A percentile compares a stretch with the other conserved stretches of the same genome.
These are phyloP conservation scores for Ascocoryne sarcoides DNA, from an alignment of 2,329 filamentous ascomycete species.

Conservation along the genomic window DNA sequence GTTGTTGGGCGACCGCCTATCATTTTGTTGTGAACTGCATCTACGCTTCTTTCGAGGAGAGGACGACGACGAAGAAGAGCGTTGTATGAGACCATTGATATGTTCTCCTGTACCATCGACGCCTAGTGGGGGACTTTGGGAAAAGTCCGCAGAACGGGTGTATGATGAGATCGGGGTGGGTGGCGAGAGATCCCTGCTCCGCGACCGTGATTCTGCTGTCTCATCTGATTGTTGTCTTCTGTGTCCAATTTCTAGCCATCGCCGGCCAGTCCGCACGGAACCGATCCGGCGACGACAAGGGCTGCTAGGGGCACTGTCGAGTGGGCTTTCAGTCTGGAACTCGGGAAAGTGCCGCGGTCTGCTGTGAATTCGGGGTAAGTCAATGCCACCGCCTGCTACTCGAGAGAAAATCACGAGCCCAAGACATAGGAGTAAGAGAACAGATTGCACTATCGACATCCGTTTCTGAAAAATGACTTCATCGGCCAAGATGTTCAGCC, in stretches of 20 bases:
- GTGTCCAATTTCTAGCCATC: slow-evolving; percentile 14
- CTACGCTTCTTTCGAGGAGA: not conserved
- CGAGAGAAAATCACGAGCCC: slow-evolving; percentile 76
- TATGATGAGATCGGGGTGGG: slow-evolving; percentile 20
- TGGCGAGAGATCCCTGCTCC: slow-evolving; percentile 9
- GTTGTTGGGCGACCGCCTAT: too few relatives aligned
- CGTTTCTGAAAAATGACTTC: slow-evolving; percentile 82
- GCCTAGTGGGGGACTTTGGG: not conserved
- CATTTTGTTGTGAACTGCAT: not conserved
- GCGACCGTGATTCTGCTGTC: slow-evolving; percentile 3
- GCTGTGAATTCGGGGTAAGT: slow-evolving; percentile 18
- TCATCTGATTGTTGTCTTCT: slow-evolving; percentile 13
- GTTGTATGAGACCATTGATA: not conserved
- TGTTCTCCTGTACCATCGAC: not conserved
- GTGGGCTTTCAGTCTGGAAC: slow-evolving; percentile 15
- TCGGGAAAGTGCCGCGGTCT: slow-evolving; percentile 12
- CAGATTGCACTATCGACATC: slow-evolving; percentile 86
- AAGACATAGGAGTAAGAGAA: slow-evolving; percentile 78
- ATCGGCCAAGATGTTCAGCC: slow-evolving; percentile 84
- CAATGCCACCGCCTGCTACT: slow-evolving; percentile 28
- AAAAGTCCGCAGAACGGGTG: slow-evolving; percentile 12
- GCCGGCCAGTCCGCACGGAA: slow-evolving; percentile 4
- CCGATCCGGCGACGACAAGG: slow-evolving; percentile 12
- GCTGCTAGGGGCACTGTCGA: slow-evolving; percentile 21
- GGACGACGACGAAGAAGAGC: not conserved